Base-by-base conservation (phyloP, 768 basidiomycete species). In the Suillus bovinus region DNA sequence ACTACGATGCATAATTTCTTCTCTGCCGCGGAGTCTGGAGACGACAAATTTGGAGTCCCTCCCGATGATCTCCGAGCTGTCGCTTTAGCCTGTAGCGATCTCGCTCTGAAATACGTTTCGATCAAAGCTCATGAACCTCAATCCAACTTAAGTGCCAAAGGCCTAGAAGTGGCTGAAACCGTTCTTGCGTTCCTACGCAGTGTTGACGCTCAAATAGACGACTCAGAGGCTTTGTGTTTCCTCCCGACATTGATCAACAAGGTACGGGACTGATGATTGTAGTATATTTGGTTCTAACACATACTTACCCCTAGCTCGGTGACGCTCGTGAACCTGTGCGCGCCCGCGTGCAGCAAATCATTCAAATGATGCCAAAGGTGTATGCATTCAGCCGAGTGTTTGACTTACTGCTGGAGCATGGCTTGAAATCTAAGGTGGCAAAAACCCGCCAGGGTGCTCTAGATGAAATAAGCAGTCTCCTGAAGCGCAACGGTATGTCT, bases 351-450 rank as follows among this genome's bases (percentile, higher is more conserved):
- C 87, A 92, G 66, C 88, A 87, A 53, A 90, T 97, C 63, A 86
- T 99, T 60, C 91, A 93, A 68, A 83, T 82, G 5, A 80, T 98
- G 58, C 90, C 95, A 8, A 93, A 89, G 70, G 88, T 98, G 58
- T 97, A 96, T 70, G 90, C 97, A 1, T 96, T 90, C 69, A 97
- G 95, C 68, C 89, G 95, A 44, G 81, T 99, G 36, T 96, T 97
- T 73, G 90, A 92, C 69, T 75, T 94, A 16, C 78, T 99, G 8
- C 82, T 97, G 13, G 93, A 97, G 42, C 85, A 96, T 70, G 96
- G 97, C 17, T 76, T 96, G 47, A 90, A 88, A 72, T 90, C 91
- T 20, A 96, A 96, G 75, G 91, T 94, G 20, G 90, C 94, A 4
- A 95, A 96, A 76, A 93, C 94, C 13, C 86, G 96, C 14, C 91